Percentiles rank a stretch among this genome's conserved stretches.
phyloP scores from a whole-genome alignment of 2,329 filamentous ascomycete species.

The Atkinsonella texensis region DNA sequence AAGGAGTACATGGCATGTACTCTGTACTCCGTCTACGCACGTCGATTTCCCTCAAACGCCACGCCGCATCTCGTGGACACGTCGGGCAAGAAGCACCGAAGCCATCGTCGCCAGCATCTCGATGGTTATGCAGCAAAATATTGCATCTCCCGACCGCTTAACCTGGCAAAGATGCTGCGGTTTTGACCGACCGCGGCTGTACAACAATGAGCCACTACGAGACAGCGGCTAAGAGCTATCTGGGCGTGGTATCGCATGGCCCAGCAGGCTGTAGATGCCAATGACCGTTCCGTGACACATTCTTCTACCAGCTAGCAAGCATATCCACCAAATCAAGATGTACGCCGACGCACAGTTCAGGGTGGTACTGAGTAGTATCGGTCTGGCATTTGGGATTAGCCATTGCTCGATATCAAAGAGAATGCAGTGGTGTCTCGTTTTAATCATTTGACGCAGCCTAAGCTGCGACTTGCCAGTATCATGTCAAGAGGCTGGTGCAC shows the following conservation, averaged over 20 bases:
- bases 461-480: too few relatives aligned
- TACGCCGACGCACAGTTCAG: not conserved
- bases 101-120: not conserved
- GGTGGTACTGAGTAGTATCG: not conserved
- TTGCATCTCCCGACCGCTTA: not conserved
- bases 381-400: not conserved
- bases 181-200: conserved; percentile 3
- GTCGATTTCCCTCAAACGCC: not conserved
- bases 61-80: not conserved
- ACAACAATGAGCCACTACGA: not conserved
- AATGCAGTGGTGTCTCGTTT: too few relatives aligned
- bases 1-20: not conserved
- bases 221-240: not conserved
- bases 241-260: not conserved
- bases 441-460: too few relatives aligned
- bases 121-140: not conserved
- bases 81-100: not conserved
- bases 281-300: conserved; percentile 1
- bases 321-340: not conserved
- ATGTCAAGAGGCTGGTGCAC: not conserved
- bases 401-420: not conserved
- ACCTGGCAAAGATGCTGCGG: not conserved
- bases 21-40: not conserved
- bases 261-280: not conserved
- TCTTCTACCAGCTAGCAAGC: not conserved